Percentiles rank a stretch among this genome's conserved stretches.
Conservation (phyloP, 2,329 filamentous ascomycete genomes). For the Alternaria triticimaculans region DNA sequence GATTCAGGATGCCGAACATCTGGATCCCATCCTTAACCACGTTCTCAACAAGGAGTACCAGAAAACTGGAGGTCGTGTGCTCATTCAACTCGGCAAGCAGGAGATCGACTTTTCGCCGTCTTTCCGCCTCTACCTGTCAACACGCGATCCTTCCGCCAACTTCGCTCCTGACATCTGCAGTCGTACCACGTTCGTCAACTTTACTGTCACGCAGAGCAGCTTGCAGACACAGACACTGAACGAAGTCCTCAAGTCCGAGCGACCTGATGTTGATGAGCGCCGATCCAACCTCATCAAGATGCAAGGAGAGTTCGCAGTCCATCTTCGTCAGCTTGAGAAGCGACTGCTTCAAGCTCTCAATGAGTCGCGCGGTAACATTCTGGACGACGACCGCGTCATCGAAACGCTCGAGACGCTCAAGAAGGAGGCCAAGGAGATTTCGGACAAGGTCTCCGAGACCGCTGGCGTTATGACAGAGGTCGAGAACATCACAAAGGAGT, state of each 20-base stretch:
- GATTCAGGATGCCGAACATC: slow-evolving; percentile 96
- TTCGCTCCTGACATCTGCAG: slow-evolving; percentile 98
- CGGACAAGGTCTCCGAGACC: slow-evolving; percentile 92
- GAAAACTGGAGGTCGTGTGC: slow-evolving; percentile 94
- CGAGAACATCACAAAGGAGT: slow-evolving; percentile 92
- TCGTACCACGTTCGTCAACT: slow-evolving; percentile 98
- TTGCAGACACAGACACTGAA: slow-evolving; percentile 97
- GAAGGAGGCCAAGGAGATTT: slow-evolving; percentile 96
- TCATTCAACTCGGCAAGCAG: slow-evolving; percentile 97
- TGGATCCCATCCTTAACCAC: slow-evolving; percentile 97
- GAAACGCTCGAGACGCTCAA: slow-evolving; percentile 97
- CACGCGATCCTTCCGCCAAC: slow-evolving; percentile 91
- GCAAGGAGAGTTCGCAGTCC: slow-evolving; percentile 99
- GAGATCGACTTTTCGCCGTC: slow-evolving; percentile 98
- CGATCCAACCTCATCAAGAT: slow-evolving; percentile 97
- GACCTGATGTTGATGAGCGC: slow-evolving; percentile 95
- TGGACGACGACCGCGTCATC: slow-evolving; percentile 98
- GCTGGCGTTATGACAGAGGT: slow-evolving; percentile 99
- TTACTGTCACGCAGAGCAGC: slow-evolving; percentile 98
- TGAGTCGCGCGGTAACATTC: slow-evolving; percentile 94
- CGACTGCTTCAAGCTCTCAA: slow-evolving; percentile 92
- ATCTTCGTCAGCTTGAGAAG: slow-evolving; percentile 93
- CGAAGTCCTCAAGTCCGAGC: slow-evolving; percentile 95
- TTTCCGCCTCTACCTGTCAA: slow-evolving; percentile 94
- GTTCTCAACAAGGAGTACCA: slow-evolving; percentile 99